Base-by-base conservation (phyloP, 352 stramenopile species). In the Phytophthora pinifolia region DNA sequence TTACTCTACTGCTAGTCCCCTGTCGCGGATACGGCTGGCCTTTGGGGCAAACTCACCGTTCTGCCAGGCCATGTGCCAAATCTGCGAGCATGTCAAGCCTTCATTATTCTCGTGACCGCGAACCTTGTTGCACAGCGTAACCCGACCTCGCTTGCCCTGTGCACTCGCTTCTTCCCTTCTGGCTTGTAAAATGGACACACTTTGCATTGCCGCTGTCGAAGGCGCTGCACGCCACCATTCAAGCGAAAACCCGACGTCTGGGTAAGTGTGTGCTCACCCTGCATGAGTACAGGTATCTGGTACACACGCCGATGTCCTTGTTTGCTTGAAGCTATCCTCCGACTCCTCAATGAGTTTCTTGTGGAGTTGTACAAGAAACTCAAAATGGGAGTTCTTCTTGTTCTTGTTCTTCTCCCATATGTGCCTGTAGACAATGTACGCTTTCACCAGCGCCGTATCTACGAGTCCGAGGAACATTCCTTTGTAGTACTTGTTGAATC, bases 381-480 rank as follows among this genome's bases (percentile, higher is more conserved):
- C 12, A 31, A 46, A 46, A 14, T 62, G 38, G 0, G 30, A 35
- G 36, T 38, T 34, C 31, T 17, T 43, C 14, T n/a, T n/a, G n/a
- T 51, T 56, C 31, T 42, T 52, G 2, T 50, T 34, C 13, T 51
- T 30, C 2, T 46, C 25, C 34, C 39, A 51, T 6, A 51, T 38
- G 27, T 14, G 31, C 27, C 37, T 44, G 33, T 62, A 22, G 3
- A 65, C 39, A 31, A 65, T 46, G 34, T 56, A 67, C 1, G 25
- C 38, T n/a, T 72, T 72, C 0, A 67, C 43, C 3, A 71, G 10
- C 0, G 57, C 46, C 47, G 64, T 67, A 33, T 67, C 63, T 5
- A 67, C 8, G 5, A 72, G 27, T 0, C 48, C 57, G 0, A 72
- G 22, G 10, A 51, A 59, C 4, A 59, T 9, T 0, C 4, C 39